Conservation (phyloP, 305 asterid species). For the Fraxinus ornus region DNA sequence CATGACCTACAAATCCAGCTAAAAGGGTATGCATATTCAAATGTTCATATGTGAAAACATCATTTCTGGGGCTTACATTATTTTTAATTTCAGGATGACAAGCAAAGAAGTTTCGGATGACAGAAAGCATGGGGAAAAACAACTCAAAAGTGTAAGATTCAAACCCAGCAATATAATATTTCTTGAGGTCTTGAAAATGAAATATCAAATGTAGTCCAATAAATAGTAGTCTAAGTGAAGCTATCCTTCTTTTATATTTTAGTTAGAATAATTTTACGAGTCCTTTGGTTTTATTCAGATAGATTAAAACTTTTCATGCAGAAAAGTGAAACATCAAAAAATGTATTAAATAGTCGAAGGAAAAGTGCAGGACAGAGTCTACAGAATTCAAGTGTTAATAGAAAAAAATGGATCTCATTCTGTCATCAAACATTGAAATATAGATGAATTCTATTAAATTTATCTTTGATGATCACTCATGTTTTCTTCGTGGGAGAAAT, state of each 20-base stretch:
- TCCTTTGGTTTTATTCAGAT: neutral
- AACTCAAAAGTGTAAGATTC: conserved; percentile 59
- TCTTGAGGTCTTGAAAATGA: neutral
- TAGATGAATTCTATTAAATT: neutral
- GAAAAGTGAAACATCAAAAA: neutral
- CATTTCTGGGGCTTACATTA: conserved; percentile 12
- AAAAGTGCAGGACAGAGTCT: neutral
- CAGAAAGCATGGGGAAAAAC: conserved; percentile 33
- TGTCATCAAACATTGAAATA: neutral
- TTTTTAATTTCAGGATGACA: conserved; percentile 41
- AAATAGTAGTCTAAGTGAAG: neutral
- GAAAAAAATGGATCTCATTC: neutral
- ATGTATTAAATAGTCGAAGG: neutral
- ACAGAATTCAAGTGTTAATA: neutral
- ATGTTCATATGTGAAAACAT: conserved; percentile 14
- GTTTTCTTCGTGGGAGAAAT: neutral
- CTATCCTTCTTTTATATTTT: neutral
- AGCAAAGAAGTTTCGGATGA: conserved; percentile 33
- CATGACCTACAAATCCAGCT: conserved; percentile 37
- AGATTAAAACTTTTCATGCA: neutral
- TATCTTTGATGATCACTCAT: neutral
- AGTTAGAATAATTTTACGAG: neutral
- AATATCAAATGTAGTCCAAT: neutral
- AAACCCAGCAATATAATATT: neutral
- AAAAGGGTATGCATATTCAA: conserved; percentile 44